phyloP scores from a whole-genome alignment of 352 stramenopile genomes.

The Pythium rhizo-oryzae region DNA sequence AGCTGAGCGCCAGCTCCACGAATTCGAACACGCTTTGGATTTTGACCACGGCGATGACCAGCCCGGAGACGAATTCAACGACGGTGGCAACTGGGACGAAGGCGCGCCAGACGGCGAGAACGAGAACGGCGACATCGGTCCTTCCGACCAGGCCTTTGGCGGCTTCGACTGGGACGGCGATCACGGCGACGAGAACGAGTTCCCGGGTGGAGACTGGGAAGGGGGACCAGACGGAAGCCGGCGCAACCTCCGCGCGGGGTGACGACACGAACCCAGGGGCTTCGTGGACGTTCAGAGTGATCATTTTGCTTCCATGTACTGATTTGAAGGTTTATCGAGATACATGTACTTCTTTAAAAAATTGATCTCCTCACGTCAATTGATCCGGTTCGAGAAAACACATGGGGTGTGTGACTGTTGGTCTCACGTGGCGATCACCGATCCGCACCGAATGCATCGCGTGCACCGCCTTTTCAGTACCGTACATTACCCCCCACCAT shows the following conservation, averaged over 20 bases:
- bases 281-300: too few species aligned
- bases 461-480: neutral
- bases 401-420: neutral
- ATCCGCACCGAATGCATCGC: neutral
- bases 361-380: neutral
- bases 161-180: neutral
- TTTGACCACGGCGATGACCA: neutral
- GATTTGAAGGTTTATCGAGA: too few species aligned
- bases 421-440: neutral
- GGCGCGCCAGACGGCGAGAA: neutral
- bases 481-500: neutral
- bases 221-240: neutral
- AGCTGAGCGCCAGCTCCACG: neutral
- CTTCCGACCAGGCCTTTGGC: neutral
- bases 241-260: slow-evolving; percentile 9
- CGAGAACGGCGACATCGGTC: neutral
- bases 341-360: neutral
- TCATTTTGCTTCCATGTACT: too few species aligned
- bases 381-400: neutral
- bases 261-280: too few species aligned
- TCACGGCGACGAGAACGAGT: neutral
- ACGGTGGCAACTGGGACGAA: neutral
- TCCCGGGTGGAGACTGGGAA: neutral
- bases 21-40: neutral
- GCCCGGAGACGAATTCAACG: neutral